Percentiles rank a stretch among this genome's conserved stretches.
Conservation (phyloP, 257 asterid species). For the Fraxinus pennsylvanica region DNA sequence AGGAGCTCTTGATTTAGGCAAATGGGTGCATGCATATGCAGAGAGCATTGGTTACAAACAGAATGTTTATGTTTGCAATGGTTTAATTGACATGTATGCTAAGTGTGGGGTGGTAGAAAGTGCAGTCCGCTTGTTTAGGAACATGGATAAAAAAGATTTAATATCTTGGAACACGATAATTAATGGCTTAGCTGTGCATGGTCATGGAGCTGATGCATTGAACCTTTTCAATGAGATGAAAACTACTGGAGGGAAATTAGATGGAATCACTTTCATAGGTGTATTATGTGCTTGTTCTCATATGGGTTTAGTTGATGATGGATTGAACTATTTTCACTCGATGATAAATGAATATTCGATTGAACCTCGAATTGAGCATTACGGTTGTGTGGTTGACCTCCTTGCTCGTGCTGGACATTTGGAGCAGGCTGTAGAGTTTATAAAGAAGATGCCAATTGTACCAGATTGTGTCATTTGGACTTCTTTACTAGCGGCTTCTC, state of each 20-base stretch:
- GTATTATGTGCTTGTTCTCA: slow-evolving; percentile 79
- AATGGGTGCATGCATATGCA: slow-evolving; percentile 65
- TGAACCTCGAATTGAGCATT: slow-evolving; percentile 68
- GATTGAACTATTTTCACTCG: slow-evolving; percentile 50
- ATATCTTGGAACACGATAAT: slow-evolving; percentile 85
- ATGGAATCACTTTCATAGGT: slow-evolving; percentile 72
- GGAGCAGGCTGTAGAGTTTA: slow-evolving; percentile 70
- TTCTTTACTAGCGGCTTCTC: slow-evolving; percentile 64
- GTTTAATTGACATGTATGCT: slow-evolving; percentile 75
- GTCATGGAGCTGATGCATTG: slow-evolving; percentile 68
- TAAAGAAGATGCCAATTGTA: slow-evolving; percentile 58
- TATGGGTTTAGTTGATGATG: slow-evolving; percentile 70
- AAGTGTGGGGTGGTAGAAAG: slow-evolving; percentile 70
- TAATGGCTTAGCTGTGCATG: slow-evolving; percentile 79
- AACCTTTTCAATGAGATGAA: slow-evolving; percentile 62
- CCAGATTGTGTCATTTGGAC: slow-evolving; percentile 81
- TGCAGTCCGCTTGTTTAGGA: slow-evolving; percentile 53
- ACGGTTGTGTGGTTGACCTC: slow-evolving; percentile 85
- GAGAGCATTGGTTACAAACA: slow-evolving; percentile 44
- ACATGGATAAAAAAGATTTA: slow-evolving; percentile 58
- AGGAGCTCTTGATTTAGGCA: slow-evolving; percentile 75
- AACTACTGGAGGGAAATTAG: slow-evolving; percentile 54
- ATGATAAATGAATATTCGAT: slow-evolving; percentile 53
- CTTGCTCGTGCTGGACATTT: slow-evolving; percentile 70
- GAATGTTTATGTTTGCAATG: slow-evolving; percentile 65